Evolutionary conservation across 1,284 basidiomycete species (phyloP).

Genomic region (Moesziomyces globuligerus): DNA sequence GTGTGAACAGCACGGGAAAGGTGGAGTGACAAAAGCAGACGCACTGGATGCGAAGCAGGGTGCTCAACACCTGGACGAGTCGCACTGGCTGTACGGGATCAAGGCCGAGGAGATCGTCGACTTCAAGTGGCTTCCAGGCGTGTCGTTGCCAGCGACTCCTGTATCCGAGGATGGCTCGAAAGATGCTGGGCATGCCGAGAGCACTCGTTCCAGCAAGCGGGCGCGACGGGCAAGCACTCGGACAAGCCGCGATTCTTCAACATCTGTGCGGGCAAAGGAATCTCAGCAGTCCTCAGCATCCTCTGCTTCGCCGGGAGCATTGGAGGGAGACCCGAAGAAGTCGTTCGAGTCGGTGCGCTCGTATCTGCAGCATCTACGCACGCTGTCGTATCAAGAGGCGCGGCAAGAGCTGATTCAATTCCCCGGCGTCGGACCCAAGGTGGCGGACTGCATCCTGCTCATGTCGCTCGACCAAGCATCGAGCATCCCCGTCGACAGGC

Average conservation of each 20-base stretch:
- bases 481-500: slow-evolving; percentile 65
- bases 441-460: slow-evolving; percentile 79
- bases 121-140: background rate
- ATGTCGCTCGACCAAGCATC: slow-evolving; percentile 87
- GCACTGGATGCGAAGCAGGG: background rate
- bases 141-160: background rate
- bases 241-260: background rate
- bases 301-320: background rate
- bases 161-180: background rate
- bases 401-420: slow-evolving; percentile 80
- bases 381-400: slow-evolving; percentile 73
- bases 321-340: background rate
- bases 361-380: slow-evolving; percentile 75
- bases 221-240: slow-evolving; percentile 13
- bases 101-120: slow-evolving; percentile 34
- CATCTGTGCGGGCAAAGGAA: too few species aligned
- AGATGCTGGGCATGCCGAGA: background rate
- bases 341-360: slow-evolving; percentile 68
- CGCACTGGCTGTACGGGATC: slow-evolving; percentile 27
- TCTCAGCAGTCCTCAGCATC: too few species aligned
- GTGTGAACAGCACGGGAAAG: slow-evolving; percentile 68
- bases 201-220: slow-evolving; percentile 10
- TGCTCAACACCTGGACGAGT: slow-evolving; percentile 17
- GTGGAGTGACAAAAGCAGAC: background rate
- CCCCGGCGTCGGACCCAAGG: slow-evolving; percentile 89